A percentile compares a stretch with the other conserved stretches of the same genome.
Evolutionary conservation across 1,284 basidiomycete species (phyloP).

Genomic region (Volvariella surrecta): DNA sequence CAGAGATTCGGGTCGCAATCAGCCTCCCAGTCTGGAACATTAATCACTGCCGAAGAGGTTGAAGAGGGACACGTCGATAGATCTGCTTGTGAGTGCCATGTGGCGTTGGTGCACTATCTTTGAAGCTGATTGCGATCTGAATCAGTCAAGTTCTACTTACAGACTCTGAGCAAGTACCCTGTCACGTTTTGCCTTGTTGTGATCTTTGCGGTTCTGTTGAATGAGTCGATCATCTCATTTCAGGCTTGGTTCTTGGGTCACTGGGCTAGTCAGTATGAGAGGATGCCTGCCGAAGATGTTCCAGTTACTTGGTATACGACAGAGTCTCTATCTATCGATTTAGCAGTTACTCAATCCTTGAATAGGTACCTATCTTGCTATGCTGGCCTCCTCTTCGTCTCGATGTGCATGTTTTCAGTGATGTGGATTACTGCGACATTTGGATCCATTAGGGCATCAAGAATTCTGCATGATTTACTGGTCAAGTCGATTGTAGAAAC

Average conservation of each 20-base stretch:
- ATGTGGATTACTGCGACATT: conserved; percentile 11
- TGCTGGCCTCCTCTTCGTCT: not conserved
- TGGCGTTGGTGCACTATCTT: not conserved
- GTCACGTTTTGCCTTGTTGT: conserved; percentile 19
- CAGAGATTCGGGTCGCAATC: conserved; percentile 14
- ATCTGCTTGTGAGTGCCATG: not conserved
- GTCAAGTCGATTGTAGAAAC: conserved; percentile 41
- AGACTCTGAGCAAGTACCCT: conserved; percentile 19
- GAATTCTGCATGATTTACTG: conserved; percentile 46
- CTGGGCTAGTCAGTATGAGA: conserved; percentile 42
- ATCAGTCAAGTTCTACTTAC: conserved; percentile 24
- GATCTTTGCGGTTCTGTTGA: conserved; percentile 15
- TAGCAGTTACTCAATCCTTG: not conserved
- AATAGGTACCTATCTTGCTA: not conserved
- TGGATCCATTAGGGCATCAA: conserved; percentile 45
- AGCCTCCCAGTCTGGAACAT: conserved; percentile 19
- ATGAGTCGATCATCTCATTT: conserved; percentile 20
- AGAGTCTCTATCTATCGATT: not conserved
- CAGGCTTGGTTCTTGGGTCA: conserved; percentile 45
- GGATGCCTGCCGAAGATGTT: conserved; percentile 18
- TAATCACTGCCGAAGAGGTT: conserved; percentile 45
- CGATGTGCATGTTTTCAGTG: not conserved
- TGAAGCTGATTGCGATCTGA: conserved; percentile 9
- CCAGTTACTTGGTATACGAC: conserved; percentile 20
- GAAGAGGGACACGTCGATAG: conserved; percentile 35